Evolutionary conservation across 2,329 filamentous ascomycete genomes (phyloP), one percentile per base, ranked within the genome.

Genomic region (Ascochyta fabae): DNA sequence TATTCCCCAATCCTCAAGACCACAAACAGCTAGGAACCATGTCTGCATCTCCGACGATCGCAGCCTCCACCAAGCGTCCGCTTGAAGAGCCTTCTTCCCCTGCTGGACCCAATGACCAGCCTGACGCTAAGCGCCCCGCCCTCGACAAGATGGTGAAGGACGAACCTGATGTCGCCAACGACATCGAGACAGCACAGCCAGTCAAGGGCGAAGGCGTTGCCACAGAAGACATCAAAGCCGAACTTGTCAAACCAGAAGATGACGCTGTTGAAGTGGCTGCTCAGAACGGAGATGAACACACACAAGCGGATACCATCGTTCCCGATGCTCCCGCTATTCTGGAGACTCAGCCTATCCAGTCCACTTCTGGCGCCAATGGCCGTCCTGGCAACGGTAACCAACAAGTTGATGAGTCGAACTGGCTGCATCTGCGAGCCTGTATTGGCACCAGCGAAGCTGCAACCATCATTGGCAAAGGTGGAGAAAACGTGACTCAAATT

Each of bases 401-500:
- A 77, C 82, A 80, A 72, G 87, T 95, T 68, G 95, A 99, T 72
- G 95, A 99, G 81, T 92, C 90, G 43, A 88, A 88, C 42, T 99
- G 95, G 94, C 93, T 99, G 66, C 95, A 99, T 75, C 91, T 99
- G 68, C 90, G 95, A 66, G 92, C 95, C 52, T 93, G 97, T 69
- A 99, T 99, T 69, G 96, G 94, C 48, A 99, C 94, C 77, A 92
- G 92, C 41, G 95, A 99, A 78, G 95, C 95, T 65, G 95, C 95
- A 35, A 99, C 95, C 44, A 92, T 97, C 65, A 99, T 99, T 78
- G 95, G 95, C 73, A 99, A 99, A 80, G 94, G 93, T 61, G 95
- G 95, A 74, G 95, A 99, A 82, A 99, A 99, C 73, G 95, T 99
- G 43, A 96, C 93, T 66, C 92, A 96, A 79, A 98, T 99, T 73